phyloP scores from a whole-genome alignment of 2,329 filamentous ascomycete genomes.

The Aureobasidium vineae region DNA sequence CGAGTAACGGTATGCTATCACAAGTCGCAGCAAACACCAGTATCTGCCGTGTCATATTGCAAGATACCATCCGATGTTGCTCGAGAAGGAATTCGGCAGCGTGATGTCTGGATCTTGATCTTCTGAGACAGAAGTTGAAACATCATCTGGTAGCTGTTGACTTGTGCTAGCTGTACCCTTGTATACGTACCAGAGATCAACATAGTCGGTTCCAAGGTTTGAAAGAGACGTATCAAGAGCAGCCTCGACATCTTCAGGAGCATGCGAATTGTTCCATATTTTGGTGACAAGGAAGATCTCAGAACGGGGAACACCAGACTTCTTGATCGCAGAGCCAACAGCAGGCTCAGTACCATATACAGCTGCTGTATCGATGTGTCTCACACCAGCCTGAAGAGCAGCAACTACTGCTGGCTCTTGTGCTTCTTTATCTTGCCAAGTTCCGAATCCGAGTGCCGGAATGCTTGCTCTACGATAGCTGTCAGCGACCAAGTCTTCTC shows the following conservation, averaged over 20 bases:
- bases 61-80: no score
- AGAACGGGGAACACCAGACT: conserved; percentile 61
- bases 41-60: no score
- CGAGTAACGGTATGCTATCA: no score
- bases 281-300: conserved; percentile 67
- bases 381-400: conserved; percentile 50
- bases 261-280: conserved; percentile 62
- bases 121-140: no score
- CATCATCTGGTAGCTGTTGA: no score
- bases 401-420: conserved; percentile 50
- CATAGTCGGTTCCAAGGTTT: conserved; percentile 63
- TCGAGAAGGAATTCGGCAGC: no score
- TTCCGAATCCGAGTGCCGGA: conserved; percentile 52
- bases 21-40: no score
- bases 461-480: conserved; percentile 28
- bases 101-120: no score
- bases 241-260: conserved; percentile 60
- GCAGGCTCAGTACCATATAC: conserved; percentile 60
- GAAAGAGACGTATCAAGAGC: conserved; percentile 59
- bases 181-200: conserved; percentile 57
- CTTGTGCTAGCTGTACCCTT: no score
- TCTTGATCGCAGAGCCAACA: conserved; percentile 63
- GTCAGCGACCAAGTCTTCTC: background rate
- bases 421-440: conserved; percentile 54
- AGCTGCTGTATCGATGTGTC: conserved; percentile 49